These are phyloP conservation scores for Ceratobasidium sp. DNA, from an alignment of 1,284 basidiomycete genomes.

Conservation along the genomic window DNA sequence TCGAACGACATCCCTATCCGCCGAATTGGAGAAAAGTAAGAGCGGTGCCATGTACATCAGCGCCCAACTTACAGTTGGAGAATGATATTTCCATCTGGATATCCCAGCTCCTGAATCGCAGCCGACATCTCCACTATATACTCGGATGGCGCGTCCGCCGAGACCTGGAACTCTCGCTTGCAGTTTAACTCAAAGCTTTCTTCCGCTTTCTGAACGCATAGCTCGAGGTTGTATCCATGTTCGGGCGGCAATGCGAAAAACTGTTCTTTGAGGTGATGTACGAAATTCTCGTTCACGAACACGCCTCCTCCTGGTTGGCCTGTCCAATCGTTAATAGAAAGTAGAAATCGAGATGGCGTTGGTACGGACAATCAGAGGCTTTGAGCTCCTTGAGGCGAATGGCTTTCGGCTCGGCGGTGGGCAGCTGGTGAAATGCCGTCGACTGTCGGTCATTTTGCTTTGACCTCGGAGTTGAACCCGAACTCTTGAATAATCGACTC, in stretches of 20 bases:
- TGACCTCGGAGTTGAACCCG: neutral
- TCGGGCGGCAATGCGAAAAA: slow-evolving; percentile 2
- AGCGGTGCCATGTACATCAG: neutral
- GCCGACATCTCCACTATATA: slow-evolving; percentile 15
- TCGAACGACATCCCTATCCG: slow-evolving; percentile 14
- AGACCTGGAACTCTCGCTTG: slow-evolving; percentile 20
- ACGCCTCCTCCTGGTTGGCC: slow-evolving; percentile 22
- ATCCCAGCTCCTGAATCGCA: slow-evolving; percentile 12
- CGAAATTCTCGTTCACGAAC: slow-evolving; percentile 8
- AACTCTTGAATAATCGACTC: neutral
- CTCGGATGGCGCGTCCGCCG: neutral
- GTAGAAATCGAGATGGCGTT: neutral
- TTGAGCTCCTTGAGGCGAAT: slow-evolving; percentile 31
- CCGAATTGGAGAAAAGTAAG: neutral
- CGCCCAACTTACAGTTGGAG: neutral
- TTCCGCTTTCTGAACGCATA: slow-evolving; percentile 24
- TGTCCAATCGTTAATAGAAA: neutral
- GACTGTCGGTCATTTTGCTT: neutral
- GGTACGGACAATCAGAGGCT: slow-evolving; percentile 11
- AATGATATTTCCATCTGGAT: slow-evolving; percentile 18
- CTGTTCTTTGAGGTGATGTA: slow-evolving; percentile 7
- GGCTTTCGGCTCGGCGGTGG: neutral
- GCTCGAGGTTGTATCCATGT: slow-evolving; percentile 7
- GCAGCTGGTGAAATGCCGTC: neutral
- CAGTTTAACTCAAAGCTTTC: slow-evolving; percentile 27